Conservation (phyloP, 176 grass and related monocot species). For the Zizania latifolia region DNA sequence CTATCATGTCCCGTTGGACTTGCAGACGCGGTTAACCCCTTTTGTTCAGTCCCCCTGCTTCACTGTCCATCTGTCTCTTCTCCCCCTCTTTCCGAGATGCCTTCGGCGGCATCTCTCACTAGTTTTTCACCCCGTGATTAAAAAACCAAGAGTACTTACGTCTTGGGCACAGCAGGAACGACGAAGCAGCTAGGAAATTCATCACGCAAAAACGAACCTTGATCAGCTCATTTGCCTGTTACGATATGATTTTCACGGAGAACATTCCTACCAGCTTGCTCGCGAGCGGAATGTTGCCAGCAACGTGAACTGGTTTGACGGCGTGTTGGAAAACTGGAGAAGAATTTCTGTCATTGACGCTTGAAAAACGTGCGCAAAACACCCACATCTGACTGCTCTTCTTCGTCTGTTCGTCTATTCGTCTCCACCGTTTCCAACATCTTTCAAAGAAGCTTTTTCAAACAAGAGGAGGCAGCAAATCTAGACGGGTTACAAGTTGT, state of each 20-base stretch:
- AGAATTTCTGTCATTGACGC: background rate
- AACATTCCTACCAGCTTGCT: slow-evolving; percentile 12
- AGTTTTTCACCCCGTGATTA: background rate
- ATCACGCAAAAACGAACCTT: background rate
- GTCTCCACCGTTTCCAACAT: background rate
- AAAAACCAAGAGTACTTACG: slow-evolving; percentile 12
- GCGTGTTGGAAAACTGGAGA: background rate
- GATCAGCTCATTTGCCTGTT: background rate
- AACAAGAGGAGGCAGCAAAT: background rate
- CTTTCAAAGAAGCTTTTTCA: background rate
- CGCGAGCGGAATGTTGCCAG: background rate
- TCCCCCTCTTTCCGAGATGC: slow-evolving; percentile 1
- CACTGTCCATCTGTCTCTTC: background rate
- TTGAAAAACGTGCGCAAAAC: background rate
- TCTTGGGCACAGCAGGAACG: too few relatives aligned
- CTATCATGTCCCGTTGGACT: slow-evolving; percentile 11
- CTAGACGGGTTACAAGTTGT: too few relatives aligned
- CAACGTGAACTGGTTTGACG: background rate
- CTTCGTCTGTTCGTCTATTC: background rate
- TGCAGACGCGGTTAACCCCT: background rate
- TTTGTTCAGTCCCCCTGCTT: background rate
- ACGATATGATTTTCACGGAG: background rate
- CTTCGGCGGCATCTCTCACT: slow-evolving; percentile 1
- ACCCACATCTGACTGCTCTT: too few relatives aligned
- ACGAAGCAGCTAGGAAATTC: slow-evolving; percentile 28